Evolutionary conservation across 345 rosid species (phyloP).

Genomic region (Theobroma cacao): DNA sequence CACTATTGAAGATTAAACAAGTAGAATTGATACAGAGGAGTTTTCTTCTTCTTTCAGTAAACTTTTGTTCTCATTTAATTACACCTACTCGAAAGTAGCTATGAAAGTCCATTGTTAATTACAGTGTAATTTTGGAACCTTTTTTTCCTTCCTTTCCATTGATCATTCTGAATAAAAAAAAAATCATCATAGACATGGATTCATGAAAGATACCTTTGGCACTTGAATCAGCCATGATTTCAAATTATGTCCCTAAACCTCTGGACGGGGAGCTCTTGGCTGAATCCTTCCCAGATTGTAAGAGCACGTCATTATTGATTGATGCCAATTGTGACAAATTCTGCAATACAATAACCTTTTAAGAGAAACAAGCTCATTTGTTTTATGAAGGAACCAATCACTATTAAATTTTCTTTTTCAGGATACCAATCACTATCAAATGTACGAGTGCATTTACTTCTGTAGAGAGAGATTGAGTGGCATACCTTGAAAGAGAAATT

Average conservation of each 20-base stretch:
- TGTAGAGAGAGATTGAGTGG: not conserved
- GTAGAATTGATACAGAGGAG: not conserved
- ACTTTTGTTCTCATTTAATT: not conserved
- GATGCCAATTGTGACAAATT: slow-evolving; percentile 79
- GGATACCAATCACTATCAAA: not conserved
- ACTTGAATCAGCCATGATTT: slow-evolving; percentile 22
- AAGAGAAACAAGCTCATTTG: not conserved
- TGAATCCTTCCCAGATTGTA: slow-evolving; percentile 62
- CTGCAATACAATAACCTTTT: slow-evolving; percentile 34
- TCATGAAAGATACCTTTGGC: not conserved
- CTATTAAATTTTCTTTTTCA: not conserved
- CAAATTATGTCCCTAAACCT: slow-evolving; percentile 26
- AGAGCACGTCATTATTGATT: slow-evolving; percentile 67
- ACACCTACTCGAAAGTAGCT: not conserved
- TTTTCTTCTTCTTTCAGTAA: not conserved
- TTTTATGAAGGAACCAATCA: not conserved
- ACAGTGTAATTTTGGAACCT: not conserved
- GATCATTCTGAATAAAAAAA: not conserved
- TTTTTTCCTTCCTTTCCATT: not conserved
- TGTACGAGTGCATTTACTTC: not conserved
- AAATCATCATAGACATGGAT: not conserved
- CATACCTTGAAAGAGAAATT: slow-evolving; percentile 86
- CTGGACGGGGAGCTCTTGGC: slow-evolving; percentile 49
- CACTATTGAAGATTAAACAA: not conserved
- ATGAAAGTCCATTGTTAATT: not conserved